A percentile compares a stretch with the other conserved stretches of the same genome.
Evolutionary conservation across 176 grass and related monocot genomes (phyloP).

Genomic region (Alopecurus myosuroides): DNA sequence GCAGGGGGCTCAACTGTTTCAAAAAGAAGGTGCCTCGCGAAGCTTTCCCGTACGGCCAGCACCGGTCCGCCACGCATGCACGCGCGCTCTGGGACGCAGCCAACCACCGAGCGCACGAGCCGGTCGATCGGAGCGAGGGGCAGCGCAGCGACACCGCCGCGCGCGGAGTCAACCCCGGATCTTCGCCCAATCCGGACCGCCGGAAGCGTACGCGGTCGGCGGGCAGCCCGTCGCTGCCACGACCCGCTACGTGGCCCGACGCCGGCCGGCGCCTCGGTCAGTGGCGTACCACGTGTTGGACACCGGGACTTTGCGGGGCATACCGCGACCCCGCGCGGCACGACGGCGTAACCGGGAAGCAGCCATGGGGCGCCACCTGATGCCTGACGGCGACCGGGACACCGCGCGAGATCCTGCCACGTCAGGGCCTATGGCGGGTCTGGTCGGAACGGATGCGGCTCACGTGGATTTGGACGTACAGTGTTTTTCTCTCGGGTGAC

Average conservation of each 20-base stretch:
- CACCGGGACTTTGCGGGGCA: not conserved
- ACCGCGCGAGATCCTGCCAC: not conserved
- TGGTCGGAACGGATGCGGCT: not conserved
- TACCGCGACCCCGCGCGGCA: not conserved
- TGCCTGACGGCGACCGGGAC: not conserved
- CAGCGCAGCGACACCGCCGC: no score
- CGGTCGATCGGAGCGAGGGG: no score
- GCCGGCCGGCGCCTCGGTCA: not conserved
- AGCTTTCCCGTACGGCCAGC: no score
- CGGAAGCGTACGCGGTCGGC: not conserved
- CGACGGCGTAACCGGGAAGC: not conserved
- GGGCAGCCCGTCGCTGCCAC: constrained; percentile 20
- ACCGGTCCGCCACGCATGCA: no score
- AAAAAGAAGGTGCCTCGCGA: no score
- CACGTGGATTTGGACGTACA: not conserved
- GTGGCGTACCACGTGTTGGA: not conserved
- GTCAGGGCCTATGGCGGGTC: not conserved
- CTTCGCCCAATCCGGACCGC: no score
- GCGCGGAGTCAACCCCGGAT: no score
- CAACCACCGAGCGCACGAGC: no score
- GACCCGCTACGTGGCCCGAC: not conserved
- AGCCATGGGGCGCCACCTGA: not conserved
- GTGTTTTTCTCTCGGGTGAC: not conserved
- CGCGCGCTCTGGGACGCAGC: no score
- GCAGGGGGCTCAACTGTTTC: no score